Percentiles rank a stretch among this genome's conserved stretches.
phyloP scores from a whole-genome alignment of 768 basidiomycete genomes.

The Mycena maculata region DNA sequence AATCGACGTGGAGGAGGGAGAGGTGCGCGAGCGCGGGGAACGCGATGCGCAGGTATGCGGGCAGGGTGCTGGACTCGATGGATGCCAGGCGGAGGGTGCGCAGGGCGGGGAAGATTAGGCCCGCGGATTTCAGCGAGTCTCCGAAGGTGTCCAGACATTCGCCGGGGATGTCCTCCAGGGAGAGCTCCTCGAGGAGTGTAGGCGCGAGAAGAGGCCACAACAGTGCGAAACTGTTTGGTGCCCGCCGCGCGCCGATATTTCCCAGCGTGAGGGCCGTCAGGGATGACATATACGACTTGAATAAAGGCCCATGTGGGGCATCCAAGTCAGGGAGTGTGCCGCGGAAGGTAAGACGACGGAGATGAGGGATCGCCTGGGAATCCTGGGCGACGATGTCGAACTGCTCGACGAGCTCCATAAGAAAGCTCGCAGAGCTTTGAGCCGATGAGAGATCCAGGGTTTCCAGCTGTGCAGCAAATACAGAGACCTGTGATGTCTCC shows the following conservation, averaged over 20 bases:
- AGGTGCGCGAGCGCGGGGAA: slow-evolving; percentile 17
- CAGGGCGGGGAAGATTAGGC: slow-evolving; percentile 11
- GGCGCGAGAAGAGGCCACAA: neutral
- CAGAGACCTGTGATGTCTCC: neutral
- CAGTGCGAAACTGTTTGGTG: too few relatives aligned
- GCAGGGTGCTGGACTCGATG: neutral
- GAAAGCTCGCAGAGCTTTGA: neutral
- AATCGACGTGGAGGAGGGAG: neutral
- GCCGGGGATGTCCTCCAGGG: neutral
- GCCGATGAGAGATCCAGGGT: slow-evolving; percentile 1
- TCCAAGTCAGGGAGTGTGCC: neutral
- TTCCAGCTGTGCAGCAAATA: slow-evolving; percentile 4
- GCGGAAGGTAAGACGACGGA: slow-evolving; percentile 20
- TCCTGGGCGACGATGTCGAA: neutral
- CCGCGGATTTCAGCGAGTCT: neutral
- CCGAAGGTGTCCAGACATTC: neutral
- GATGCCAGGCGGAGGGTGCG: slow-evolving; percentile 1
- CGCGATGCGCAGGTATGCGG: neutral
- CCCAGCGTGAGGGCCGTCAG: slow-evolving; percentile 10
- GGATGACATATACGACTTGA: slow-evolving; percentile 8
- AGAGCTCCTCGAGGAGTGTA: slow-evolving; percentile 16
- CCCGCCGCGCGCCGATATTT: neutral
- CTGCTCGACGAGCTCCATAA: slow-evolving; percentile 8
- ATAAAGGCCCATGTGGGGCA: too few relatives aligned
- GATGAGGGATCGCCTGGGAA: neutral